These are phyloP conservation scores for Curvularia eragrostidis DNA, from an alignment of 2,329 filamentous ascomycete genomes.

Conservation along the genomic window DNA sequence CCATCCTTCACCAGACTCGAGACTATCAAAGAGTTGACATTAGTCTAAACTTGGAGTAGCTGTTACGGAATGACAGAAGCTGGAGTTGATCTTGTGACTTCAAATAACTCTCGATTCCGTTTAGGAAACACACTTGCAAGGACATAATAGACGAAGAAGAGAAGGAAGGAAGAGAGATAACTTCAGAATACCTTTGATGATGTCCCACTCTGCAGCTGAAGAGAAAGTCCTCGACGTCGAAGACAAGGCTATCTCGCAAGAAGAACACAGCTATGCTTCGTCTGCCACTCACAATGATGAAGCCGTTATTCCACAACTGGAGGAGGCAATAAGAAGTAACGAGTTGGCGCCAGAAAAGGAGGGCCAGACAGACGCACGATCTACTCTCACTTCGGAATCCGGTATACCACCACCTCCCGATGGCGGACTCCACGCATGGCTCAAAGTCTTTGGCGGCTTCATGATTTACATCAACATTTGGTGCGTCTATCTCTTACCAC, in stretches of 20 bases:
- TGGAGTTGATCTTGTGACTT: not conserved
- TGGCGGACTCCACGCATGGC: slow-evolving; percentile 49
- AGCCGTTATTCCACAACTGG: not conserved
- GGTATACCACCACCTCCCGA: slow-evolving; percentile 45
- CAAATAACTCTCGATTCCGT: not conserved
- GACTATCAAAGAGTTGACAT: not conserved
- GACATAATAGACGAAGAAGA: no score
- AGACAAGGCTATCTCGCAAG: slow-evolving; percentile 23
- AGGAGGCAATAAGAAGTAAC: slow-evolving; percentile 9
- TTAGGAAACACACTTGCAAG: not conserved
- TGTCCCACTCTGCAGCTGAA: slow-evolving; percentile 16
- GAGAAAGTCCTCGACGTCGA: slow-evolving; percentile 26
- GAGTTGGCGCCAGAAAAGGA: slow-evolving; percentile 21
- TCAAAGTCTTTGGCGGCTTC: slow-evolving; percentile 50
- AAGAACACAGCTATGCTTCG: slow-evolving; percentile 23
- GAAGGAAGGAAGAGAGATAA: not conserved
- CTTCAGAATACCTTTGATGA: slow-evolving; percentile 10
- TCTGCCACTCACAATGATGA: slow-evolving; percentile 9
- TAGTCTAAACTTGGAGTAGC: not conserved
- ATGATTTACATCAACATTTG: slow-evolving; percentile 51
- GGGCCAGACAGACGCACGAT: slow-evolving; percentile 27
- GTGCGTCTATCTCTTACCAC: slow-evolving; percentile 25
- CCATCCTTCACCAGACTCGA: not conserved
- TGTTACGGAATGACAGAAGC: not conserved
- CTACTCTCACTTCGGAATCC: slow-evolving; percentile 31